Evolutionary conservation across 129 eudicot genomes (phyloP).

Genomic region (Flaveria brownii): DNA sequence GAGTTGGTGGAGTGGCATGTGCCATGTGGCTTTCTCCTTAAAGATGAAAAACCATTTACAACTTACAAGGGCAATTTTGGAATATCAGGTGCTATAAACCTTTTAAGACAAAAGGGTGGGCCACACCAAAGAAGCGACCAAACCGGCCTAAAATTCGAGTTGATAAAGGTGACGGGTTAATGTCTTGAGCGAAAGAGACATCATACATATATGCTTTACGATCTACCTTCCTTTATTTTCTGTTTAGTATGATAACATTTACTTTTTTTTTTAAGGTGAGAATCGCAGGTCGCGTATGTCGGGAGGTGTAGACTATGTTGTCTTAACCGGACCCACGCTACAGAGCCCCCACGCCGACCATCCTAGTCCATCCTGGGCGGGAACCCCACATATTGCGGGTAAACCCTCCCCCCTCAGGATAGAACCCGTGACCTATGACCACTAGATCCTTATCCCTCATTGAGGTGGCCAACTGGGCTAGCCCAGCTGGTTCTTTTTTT

Average conservation of each 20-base stretch:
- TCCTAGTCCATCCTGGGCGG: too few relatives aligned
- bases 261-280: too few relatives aligned
- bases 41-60: neutral
- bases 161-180: constrained; percentile 34
- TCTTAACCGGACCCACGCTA: too few relatives aligned
- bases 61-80: constrained; percentile 18
- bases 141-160: constrained; percentile 45
- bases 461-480: too few relatives aligned
- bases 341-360: too few relatives aligned
- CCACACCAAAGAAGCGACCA: constrained; percentile 37
- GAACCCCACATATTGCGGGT: too few relatives aligned
- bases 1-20: neutral
- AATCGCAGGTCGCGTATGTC: too few relatives aligned
- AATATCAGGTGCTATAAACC: constrained; percentile 13
- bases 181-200: constrained; percentile 36
- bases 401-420: too few relatives aligned
- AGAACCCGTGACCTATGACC: too few relatives aligned
- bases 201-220: constrained; percentile 20
- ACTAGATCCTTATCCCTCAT: too few relatives aligned
- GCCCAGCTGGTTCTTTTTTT: too few relatives aligned
- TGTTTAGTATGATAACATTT: constrained; percentile 21
- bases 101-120: constrained; percentile 38
- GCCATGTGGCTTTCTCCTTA: neutral
- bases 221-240: constrained; percentile 19
- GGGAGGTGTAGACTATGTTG: too few relatives aligned